These are phyloP conservation scores for Smittium culicis DNA, from an alignment of 371 early-diverging fungal genomes.

Conservation along the genomic window DNA sequence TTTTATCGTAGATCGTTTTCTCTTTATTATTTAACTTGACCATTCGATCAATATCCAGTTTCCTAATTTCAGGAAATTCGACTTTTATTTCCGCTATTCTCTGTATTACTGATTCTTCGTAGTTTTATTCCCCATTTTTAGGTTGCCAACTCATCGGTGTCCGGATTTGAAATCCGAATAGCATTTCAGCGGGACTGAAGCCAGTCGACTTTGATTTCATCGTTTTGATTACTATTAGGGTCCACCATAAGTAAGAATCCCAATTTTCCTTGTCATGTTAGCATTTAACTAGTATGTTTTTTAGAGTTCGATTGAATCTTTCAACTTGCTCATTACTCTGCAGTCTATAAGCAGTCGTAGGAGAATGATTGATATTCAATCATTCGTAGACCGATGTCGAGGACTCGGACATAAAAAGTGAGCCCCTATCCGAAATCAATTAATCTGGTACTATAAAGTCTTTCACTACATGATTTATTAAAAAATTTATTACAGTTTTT, in stretches of 20 bases:
- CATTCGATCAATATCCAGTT: background rate
- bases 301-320: constrained; percentile 17
- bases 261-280: background rate
- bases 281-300: background rate
- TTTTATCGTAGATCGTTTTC: constrained; percentile 1
- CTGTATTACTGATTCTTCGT: background rate
- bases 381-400: constrained; percentile 9
- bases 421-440: constrained; percentile 24
- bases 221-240: background rate
- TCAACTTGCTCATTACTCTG: constrained; percentile 28
- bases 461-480: constrained; percentile 26
- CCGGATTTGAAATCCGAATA: background rate
- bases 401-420: constrained; percentile 18
- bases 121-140: background rate
- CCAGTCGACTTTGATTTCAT: background rate
- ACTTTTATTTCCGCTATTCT: background rate
- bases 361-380: constrained; percentile 9
- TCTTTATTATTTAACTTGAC: background rate
- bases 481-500: constrained; percentile 21
- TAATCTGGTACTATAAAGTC: background rate
- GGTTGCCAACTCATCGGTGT: background rate
- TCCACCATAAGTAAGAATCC: background rate
- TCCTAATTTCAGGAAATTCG: background rate
- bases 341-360: constrained; percentile 19
- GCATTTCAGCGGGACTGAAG: background rate